Evolutionary conservation across 2,329 filamentous ascomycete genomes (phyloP), one percentile per base, ranked within the genome.

Genomic region (Trichophyton simii): DNA sequence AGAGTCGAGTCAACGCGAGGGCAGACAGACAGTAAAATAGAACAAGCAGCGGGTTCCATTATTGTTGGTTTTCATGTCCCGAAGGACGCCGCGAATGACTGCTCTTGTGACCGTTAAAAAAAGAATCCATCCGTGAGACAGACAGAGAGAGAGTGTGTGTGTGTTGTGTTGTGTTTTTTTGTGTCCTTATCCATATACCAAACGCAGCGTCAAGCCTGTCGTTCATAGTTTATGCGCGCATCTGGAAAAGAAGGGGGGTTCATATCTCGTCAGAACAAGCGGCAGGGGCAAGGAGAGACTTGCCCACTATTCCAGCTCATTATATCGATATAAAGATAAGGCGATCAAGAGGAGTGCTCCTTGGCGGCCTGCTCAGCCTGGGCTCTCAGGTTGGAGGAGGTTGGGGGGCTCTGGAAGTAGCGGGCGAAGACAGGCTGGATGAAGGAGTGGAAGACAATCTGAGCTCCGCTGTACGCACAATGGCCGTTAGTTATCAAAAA

Each of bases 401-500:
- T 89, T 65, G 88, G 88, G 71, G 83, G 83, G 69, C 77, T 74
- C 70, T 80, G 77, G 83, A 97, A 99, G 86, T 96, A 95, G 77
- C 91, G 90, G 75, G 89, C 84, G 74, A 97, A 87, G 71, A 95
- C 85, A 69, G 94, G 94, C 74, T 89, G 85, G 75, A 99, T 78
- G 84, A 97, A 89, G 66, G 91, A 96, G 77, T 89, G 88, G 89
- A 97, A 99, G 79, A 99, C 83, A 72, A 97, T 79, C 77, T 97
- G 91, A 71, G 94, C 92, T 74, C 94, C 94, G 74, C 94, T 97
- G 66, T 66, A 44, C 42, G 8, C 34, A 36, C 34, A 36, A 36
- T 28, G 18, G 6, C 55, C 41, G 60, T 67, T 42, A 65, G 60
- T 22, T 42, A 41, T n/a, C 3, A 11, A 57, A 31, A 52, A 38